These are phyloP conservation scores for Rachicladosporium sp. DNA, from an alignment of 2,329 filamentous ascomycete species.

Conservation along the genomic window DNA sequence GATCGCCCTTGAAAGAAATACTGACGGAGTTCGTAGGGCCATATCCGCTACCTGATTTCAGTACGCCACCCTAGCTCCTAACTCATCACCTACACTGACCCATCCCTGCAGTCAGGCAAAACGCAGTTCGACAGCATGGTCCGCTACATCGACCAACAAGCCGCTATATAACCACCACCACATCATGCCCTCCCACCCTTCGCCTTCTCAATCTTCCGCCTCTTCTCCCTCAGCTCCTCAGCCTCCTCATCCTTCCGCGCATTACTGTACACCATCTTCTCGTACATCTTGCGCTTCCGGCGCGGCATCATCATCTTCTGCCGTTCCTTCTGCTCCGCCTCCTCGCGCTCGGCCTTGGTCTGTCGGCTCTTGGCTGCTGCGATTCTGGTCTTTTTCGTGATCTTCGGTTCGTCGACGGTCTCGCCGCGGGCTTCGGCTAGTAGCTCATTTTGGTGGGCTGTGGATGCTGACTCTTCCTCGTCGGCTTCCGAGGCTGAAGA, in stretches of 20 bases:
- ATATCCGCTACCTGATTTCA: slow-evolving; percentile 38
- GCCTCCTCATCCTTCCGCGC: slow-evolving; percentile 86
- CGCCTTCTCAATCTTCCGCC: slow-evolving; percentile 69
- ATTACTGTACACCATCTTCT: slow-evolving; percentile 95
- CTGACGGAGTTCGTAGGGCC: slow-evolving; percentile 21
- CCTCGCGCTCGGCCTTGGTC: slow-evolving; percentile 49
- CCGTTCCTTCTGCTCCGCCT: slow-evolving; percentile 79
- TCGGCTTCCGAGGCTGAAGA: slow-evolving; percentile 57
- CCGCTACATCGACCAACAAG: slow-evolving; percentile 27
- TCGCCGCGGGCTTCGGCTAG: slow-evolving; percentile 78
- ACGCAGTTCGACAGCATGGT: slow-evolving; percentile 40
- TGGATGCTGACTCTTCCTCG: slow-evolving; percentile 35
- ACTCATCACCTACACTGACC: neutral
- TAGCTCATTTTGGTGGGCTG: slow-evolving; percentile 72
- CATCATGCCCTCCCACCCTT: neutral
- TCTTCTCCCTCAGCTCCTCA: slow-evolving; percentile 75
- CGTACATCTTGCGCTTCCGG: slow-evolving; percentile 93
- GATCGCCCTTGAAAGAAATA: neutral
- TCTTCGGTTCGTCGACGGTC: slow-evolving; percentile 25
- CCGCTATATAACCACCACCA: neutral
- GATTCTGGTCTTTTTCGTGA: slow-evolving; percentile 44
- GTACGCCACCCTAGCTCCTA: slow-evolving; percentile 15
- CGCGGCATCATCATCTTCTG: slow-evolving; percentile 97
- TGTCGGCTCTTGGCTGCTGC: slow-evolving; percentile 58
- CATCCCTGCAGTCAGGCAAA: slow-evolving; percentile 31